Evolutionary conservation across 495 filamentous ascomycete species (phyloP).

Genomic region (Xylaria grammica): DNA sequence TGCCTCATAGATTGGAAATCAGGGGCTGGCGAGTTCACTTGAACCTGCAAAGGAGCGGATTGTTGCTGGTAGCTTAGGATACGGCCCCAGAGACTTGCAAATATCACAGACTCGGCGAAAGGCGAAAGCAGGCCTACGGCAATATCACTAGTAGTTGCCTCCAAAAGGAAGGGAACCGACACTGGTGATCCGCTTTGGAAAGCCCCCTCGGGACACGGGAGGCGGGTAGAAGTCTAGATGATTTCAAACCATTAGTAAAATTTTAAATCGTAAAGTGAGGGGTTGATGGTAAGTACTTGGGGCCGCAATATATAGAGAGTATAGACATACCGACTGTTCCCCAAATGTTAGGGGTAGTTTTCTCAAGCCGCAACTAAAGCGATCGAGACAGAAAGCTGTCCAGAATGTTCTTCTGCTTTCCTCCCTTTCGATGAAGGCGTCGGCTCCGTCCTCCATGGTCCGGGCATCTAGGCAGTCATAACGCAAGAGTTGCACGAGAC

Average conservation of each 20-base stretch:
- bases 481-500: constrained; percentile 50
- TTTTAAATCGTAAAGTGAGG: too few relatives aligned
- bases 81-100: constrained; percentile 24
- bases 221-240: constrained; percentile 21
- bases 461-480: constrained; percentile 39
- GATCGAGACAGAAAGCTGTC: constrained; percentile 54
- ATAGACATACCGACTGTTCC: constrained; percentile 22
- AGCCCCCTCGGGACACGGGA: constrained; percentile 19
- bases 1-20: too few relatives aligned
- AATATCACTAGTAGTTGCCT: constrained; percentile 5
- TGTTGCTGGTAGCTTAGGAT: constrained; percentile 17
- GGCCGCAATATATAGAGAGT: not conserved
- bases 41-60: not conserved
- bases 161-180: constrained; percentile 20
- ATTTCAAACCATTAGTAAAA: constrained; percentile 5
- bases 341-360: constrained; percentile 22
- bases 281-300: too few relatives aligned
- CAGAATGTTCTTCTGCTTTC: constrained; percentile 53
- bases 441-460: not conserved
- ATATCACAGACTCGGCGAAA: constrained; percentile 23
- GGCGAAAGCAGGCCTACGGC: constrained; percentile 11
- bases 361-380: constrained; percentile 22
- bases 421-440: constrained; percentile 43
- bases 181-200: constrained; percentile 24
- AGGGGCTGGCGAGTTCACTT: too few relatives aligned